Conservation (phyloP, 2,329 filamentous ascomycete genomes). For the Aspergillus ruber region DNA sequence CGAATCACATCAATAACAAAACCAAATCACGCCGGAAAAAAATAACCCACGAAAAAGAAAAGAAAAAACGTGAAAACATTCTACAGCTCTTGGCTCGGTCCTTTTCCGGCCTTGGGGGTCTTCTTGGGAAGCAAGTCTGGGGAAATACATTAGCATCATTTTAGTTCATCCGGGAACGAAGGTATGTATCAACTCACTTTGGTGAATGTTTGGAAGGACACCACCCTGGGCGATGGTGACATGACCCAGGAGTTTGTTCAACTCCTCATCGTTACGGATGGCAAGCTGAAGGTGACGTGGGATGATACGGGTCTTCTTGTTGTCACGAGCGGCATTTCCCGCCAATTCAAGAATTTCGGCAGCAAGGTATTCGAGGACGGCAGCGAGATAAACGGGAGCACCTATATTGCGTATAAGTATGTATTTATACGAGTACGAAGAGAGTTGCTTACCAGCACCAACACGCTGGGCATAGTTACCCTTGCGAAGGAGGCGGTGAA, state of each 20-base stretch:
- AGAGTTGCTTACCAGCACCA: conserved; percentile 65
- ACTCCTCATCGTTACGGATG: conserved; percentile 98
- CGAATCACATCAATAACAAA: conserved; percentile 65
- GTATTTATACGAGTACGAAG: not conserved
- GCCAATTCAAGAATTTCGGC: conserved; percentile 98
- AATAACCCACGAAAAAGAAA: conserved; percentile 46
- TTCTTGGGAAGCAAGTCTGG: conserved; percentile 99
- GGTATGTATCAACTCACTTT: conserved; percentile 60
- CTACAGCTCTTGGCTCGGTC: conserved; percentile 89
- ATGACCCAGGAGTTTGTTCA: conserved; percentile 97
- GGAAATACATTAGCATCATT: conserved; percentile 1
- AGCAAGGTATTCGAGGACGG: conserved; percentile 96
- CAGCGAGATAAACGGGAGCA: conserved; percentile 93
- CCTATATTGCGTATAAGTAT: conserved; percentile 36
- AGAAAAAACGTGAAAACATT: conserved; percentile 41
- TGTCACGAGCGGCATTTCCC: conserved; percentile 96
- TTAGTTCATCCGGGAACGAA: not conserved
- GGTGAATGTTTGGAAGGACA: conserved; percentile 95
- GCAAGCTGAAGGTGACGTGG: conserved; percentile 97
- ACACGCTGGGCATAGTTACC: conserved; percentile 99
- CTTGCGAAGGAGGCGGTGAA: conserved; percentile 97
- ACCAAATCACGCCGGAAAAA: conserved; percentile 67
- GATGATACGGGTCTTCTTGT: conserved; percentile 99
- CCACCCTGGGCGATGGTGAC: conserved; percentile 96
- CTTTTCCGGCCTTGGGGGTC: conserved; percentile 91